Evolutionary conservation across 805 yeast species (phyloP).

Genomic region (Teunomyces stri): DNA sequence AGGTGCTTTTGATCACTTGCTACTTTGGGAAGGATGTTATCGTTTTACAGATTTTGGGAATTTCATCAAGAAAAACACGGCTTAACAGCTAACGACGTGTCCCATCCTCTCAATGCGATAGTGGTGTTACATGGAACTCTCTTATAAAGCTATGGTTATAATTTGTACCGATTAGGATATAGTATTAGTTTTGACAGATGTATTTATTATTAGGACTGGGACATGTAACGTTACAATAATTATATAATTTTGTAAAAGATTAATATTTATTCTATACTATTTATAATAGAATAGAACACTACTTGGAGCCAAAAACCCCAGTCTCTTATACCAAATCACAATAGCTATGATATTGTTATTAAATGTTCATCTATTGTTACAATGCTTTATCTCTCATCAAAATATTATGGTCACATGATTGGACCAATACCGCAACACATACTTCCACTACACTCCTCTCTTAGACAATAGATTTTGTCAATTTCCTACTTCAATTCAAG

Average conservation of each 20-base stretch:
- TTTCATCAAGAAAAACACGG: neutral
- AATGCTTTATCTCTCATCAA: neutral
- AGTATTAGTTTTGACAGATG: neutral
- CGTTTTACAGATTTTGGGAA: neutral
- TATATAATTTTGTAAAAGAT: neutral
- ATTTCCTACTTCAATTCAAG: slow-evolving; percentile 50
- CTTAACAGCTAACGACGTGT: neutral
- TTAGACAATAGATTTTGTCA: neutral
- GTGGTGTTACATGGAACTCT: neutral
- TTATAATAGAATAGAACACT: neutral
- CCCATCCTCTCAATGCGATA: neutral
- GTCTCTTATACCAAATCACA: neutral
- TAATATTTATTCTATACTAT: neutral
- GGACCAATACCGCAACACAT: neutral
- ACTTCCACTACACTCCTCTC: neutral
- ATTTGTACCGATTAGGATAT: neutral
- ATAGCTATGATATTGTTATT: neutral
- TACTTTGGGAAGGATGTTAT: slow-evolving; percentile 2
- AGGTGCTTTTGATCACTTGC: neutral
- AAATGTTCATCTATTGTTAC: slow-evolving; percentile 2
- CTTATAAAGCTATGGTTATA: neutral
- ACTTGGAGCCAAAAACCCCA: neutral
- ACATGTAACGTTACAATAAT: neutral
- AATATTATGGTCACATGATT: neutral
- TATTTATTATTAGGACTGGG: neutral